Percentiles rank a stretch among this genome's conserved stretches.
phyloP scores from a whole-genome alignment of 148 eudicot species.

The Dianthus caryophyllus region DNA sequence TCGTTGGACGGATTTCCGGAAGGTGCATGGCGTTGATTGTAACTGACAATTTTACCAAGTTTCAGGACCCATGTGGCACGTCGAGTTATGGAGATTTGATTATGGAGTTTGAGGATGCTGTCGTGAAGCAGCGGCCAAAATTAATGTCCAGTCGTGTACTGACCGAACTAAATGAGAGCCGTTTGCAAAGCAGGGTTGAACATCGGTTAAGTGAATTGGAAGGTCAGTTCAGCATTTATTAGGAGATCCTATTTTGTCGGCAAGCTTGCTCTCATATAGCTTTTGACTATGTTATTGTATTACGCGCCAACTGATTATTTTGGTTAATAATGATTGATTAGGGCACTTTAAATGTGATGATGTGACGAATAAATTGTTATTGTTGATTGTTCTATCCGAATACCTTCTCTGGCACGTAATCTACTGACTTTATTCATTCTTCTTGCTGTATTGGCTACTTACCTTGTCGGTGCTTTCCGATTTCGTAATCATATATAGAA shows the following conservation, averaged over 20 bases:
- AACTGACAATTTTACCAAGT: not conserved
- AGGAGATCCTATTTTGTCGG: not conserved
- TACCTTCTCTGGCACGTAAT: not conserved
- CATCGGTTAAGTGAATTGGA: slow-evolving; percentile 80
- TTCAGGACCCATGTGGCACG: slow-evolving; percentile 44
- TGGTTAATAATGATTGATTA: not conserved
- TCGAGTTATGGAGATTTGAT: slow-evolving; percentile 65
- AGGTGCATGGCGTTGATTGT: slow-evolving; percentile 10
- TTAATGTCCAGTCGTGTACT: slow-evolving; percentile 55
- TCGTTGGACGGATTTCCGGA: not conserved
- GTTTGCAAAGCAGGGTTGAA: slow-evolving; percentile 58
- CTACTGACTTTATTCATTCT: not conserved
- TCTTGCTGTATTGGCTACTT: slow-evolving; percentile 3
- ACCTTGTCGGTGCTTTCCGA: not conserved
- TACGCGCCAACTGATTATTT: not conserved
- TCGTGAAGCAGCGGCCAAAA: slow-evolving; percentile 59
- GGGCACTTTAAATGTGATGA: slow-evolving; percentile 2
- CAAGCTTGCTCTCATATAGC: not conserved
- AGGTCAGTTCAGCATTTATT: slow-evolving; percentile 42
- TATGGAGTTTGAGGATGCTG: slow-evolving; percentile 80
- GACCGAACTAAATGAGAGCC: slow-evolving; percentile 50
- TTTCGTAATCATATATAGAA: not conserved
- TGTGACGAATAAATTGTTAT: not conserved
- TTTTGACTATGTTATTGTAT: not conserved
- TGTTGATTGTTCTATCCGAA: not conserved